These are phyloP conservation scores for Phoma sp. DNA, from an alignment of 2,329 filamentous ascomycete genomes.

Conservation along the genomic window DNA sequence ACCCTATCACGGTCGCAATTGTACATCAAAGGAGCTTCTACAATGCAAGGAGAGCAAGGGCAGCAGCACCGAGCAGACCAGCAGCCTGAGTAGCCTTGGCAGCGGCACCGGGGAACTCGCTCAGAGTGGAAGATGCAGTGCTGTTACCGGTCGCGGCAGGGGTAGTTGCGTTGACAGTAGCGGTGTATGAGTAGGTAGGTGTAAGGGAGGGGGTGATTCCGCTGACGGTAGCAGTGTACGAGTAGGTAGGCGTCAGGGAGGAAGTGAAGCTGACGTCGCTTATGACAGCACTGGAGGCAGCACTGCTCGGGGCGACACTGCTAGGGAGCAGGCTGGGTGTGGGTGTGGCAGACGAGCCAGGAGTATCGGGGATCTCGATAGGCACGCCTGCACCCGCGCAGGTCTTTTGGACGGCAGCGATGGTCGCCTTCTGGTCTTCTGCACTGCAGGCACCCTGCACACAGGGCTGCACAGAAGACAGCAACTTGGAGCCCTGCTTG, in stretches of 20 bases:
- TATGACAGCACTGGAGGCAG: slow-evolving; percentile 2
- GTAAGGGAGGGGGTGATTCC: too few relatives aligned
- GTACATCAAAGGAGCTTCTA: slow-evolving; percentile 24
- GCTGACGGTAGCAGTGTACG: slow-evolving; percentile 21
- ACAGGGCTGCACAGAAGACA: slow-evolving; percentile 53
- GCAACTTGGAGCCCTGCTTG: slow-evolving; percentile 51
- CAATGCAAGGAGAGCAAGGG: slow-evolving; percentile 44
- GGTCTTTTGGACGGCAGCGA: slow-evolving; percentile 38
- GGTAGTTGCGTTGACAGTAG: slow-evolving; percentile 16
- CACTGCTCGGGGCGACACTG: neutral
- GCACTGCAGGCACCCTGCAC: slow-evolving; percentile 51
- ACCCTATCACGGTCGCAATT: neutral
- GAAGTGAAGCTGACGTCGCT: too few relatives aligned
- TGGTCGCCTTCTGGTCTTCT: slow-evolving; percentile 44
- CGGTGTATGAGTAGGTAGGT: slow-evolving; percentile 5
- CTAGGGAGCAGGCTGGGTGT: slow-evolving; percentile 12
- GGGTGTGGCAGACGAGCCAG: neutral
- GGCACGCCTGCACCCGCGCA: slow-evolving; percentile 42
- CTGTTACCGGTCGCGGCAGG: neutral
- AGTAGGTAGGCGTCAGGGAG: neutral
- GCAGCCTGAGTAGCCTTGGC: slow-evolving; percentile 41
- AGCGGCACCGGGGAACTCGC: slow-evolving; percentile 44
- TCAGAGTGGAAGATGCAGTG: slow-evolving; percentile 11
- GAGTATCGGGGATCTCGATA: slow-evolving; percentile 31
- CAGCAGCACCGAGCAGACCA: slow-evolving; percentile 44